Evolutionary conservation across 2,329 filamentous ascomycete species (phyloP), one percentile per base, ranked within the genome.

Genomic region (Alternaria gansuensis): DNA sequence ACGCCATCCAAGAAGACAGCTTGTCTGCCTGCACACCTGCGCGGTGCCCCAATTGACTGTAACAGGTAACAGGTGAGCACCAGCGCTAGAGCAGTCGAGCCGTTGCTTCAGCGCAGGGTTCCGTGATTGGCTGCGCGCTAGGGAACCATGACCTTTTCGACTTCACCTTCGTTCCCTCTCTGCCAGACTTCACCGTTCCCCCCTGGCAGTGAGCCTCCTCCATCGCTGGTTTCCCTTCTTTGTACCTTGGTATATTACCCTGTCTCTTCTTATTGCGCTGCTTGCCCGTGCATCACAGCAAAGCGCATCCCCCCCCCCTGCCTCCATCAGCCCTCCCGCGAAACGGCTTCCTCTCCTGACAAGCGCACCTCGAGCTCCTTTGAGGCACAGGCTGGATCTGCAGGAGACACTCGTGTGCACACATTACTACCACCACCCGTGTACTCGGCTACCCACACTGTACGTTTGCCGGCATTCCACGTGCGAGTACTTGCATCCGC

Each of bases 311-410:
- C 17, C 17, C 17, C 17, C 55, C 56, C 57, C 63, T 65, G 63
- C 65, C 46, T 40, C 46, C 56, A 63, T 54, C 66, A 62, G 63
- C 52, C 63, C 55, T 29, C 52, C 55, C 55, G 46, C 52, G 44
- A 51, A 36, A 28, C 62, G 34, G 51, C 17, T 34, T 57, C 4
- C 48, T 63, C 68, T 46, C 62, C 66, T 67, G 63, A 63, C 61
- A 57, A 45, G 49, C 59, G 60, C 60, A 63, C 57, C 36, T 62
- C 60, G 63, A 65, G 57, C 62, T 71, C 69, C 69, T 71, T 71
- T 71, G 69, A 71, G 69, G 69, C 67, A 61, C 69, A 71, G 69
- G 69, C 67, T 68, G 65, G 68, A 64, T 68, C 69, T 71, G 69
- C 69, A 71, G 69, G 69, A 71, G 67, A 62, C 52, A 52, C 60